Evolutionary conservation across 345 rosid species (phyloP), one percentile per base, ranked within the genome.

Genomic region (Geranium rotundifolium): DNA sequence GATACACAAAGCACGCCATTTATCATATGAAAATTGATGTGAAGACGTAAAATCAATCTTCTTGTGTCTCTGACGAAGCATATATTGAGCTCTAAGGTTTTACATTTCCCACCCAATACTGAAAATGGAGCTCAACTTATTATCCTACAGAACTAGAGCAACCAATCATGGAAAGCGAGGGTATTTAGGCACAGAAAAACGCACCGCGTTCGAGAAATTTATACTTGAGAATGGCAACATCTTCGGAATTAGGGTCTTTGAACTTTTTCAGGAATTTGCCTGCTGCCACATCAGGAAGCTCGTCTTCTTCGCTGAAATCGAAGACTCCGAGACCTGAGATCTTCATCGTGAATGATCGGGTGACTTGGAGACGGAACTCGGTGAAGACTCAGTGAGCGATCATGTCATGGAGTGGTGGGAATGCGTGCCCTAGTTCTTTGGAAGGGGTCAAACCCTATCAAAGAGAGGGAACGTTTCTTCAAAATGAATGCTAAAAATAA

Each of bases 281-380:
- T 39, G 83, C 73, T 30, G 72, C 66, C 8, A 68, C 58, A 66
- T 89, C 93, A 20, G 81, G 52, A 61, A 77, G 67, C 81, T 84
- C 88, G 64, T 87, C 95, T 57, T 82, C 95, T 70, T 84, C 87
- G 6, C 75, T 82, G 85, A 84, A 87, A 60, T 85, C 93, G 73
- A 79, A 85, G 17, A 81, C 85, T 1, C 75, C 85, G 8, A 76
- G 63, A 20, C 59, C 77, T 66, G 66, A 49, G 62, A 64, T 72
- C 80, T 82, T 82, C 96, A 87, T 89, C 64, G 71, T 56, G 66
- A 52, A 50, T 5, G 58, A 27, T 29, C 65, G 56, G 30, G 57
- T 34, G 39, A 57, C 29, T 6, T 41, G 56, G 50, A 1, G 65
- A 41, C 13, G 29, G 65, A 67, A 71, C 60, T 67, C 49, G 61